Evolutionary conservation across 257 asterid species (phyloP).

Genomic region (Penstemon barbatus): DNA sequence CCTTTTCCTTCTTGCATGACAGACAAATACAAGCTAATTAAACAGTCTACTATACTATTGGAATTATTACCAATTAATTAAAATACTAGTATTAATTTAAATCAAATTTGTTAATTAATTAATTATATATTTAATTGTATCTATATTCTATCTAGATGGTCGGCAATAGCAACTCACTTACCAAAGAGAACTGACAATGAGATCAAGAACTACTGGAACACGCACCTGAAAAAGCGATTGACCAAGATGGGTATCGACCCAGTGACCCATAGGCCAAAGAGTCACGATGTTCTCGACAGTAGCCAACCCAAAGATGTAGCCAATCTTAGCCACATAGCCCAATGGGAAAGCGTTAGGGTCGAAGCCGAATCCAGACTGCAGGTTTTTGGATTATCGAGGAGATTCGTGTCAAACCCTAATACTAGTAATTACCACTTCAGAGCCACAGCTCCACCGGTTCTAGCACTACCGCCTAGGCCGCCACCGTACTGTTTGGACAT

Average conservation of each 20-base stretch:
- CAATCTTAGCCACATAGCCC: conserved; percentile 63
- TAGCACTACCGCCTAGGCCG: conserved; percentile 24
- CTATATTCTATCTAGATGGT: conserved; percentile 39
- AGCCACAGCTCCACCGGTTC: not conserved
- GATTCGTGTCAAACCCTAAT: conserved; percentile 2
- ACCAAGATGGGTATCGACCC: conserved; percentile 58
- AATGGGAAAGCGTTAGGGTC: conserved; percentile 57
- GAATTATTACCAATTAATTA: too few relatives aligned
- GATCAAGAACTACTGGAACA: conserved; percentile 60
- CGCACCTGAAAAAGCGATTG: conserved; percentile 46
- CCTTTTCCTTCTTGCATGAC: too few relatives aligned
- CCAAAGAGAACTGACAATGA: conserved; percentile 55
- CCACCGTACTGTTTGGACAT: conserved; percentile 46
- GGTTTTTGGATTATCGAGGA: conserved; percentile 36
- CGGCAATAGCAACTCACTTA: conserved; percentile 48
- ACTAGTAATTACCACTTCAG: conserved; percentile 4
- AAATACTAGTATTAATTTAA: too few relatives aligned
- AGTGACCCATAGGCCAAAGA: conserved; percentile 46
- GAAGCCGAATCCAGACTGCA: conserved; percentile 49
- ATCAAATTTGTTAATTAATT: too few relatives aligned
- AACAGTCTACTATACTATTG: too few relatives aligned
- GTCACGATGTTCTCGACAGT: conserved; percentile 28
- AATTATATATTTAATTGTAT: not conserved
- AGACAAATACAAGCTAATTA: too few relatives aligned
- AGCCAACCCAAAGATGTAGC: conserved; percentile 42